Percentiles rank a stretch among this genome's conserved stretches.
These are phyloP conservation scores for Anastatica hierochuntica DNA, from an alignment of 345 rosid genomes.

Conservation along the genomic window DNA sequence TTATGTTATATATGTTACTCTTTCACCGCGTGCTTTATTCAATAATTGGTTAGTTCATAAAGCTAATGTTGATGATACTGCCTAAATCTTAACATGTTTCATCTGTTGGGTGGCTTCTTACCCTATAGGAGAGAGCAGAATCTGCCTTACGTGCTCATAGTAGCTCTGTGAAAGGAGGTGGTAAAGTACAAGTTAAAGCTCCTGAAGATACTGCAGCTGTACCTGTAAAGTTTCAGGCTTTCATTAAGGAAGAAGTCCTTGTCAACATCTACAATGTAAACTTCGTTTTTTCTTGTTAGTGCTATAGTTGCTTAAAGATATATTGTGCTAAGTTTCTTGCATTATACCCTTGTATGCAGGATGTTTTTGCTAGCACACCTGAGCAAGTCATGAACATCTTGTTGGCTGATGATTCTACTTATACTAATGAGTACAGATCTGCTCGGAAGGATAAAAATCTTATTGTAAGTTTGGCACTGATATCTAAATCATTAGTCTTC, in stretches of 20 bases:
- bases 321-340: conserved; percentile 2
- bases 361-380: conserved; percentile 60
- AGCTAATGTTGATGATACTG: conserved; percentile 7
- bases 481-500: conserved; percentile 3
- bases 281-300: conserved; percentile 4
- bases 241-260: conserved; percentile 82
- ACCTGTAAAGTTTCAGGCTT: conserved; percentile 52
- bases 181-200: conserved; percentile 30
- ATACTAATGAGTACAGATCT: conserved; percentile 54
- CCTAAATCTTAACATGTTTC: conserved; percentile 3
- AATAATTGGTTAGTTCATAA: too few species aligned
- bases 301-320: conserved; percentile 4
- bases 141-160: conserved; percentile 91
- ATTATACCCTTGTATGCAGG: conserved; percentile 38
- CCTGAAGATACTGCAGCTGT: conserved; percentile 43
- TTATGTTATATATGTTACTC: not conserved
- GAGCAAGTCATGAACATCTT: conserved; percentile 54
- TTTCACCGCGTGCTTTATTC: not conserved
- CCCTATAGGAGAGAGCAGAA: conserved; percentile 69
- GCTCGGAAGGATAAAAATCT: conserved; percentile 73
- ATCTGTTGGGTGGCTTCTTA: conserved; percentile 13
- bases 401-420: conserved; percentile 61
- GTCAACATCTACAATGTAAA: conserved; percentile 58
- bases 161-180: conserved; percentile 63
- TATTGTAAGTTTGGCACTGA: conserved; percentile 37